Evolutionary conservation across 306 rosid species (phyloP).

Genomic region (Mucuna pruriens): DNA sequence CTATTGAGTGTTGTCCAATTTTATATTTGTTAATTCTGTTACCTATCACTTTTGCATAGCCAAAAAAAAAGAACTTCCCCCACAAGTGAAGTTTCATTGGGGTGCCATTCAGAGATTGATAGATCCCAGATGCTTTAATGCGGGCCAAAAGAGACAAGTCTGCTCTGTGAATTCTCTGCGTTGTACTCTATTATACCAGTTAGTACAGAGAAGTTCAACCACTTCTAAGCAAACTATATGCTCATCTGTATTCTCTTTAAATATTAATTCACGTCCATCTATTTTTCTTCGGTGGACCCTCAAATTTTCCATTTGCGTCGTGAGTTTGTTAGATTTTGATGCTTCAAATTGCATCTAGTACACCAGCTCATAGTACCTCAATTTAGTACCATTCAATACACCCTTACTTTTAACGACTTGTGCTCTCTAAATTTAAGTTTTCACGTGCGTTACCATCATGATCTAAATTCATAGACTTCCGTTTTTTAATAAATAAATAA

Average conservation of each 20-base stretch:
- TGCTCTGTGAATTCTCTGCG: conserved; percentile 16
- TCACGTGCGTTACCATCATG: conserved; percentile 7
- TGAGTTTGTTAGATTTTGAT: conserved; percentile 22
- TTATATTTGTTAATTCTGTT: conserved; percentile 46
- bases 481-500: no score
- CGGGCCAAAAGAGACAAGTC: conserved; percentile 2
- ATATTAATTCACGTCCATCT: conserved; percentile 13
- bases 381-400: conserved; percentile 32
- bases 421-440: conserved; percentile 25
- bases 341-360: conserved; percentile 8
- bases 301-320: background rate
- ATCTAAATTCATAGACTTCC: background rate
- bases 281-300: background rate
- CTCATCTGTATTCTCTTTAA: conserved; percentile 25
- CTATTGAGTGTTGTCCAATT: conserved; percentile 31
- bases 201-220: conserved; percentile 33
- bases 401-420: conserved; percentile 7
- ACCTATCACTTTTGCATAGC: conserved; percentile 45
- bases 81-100: conserved; percentile 59
- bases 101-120: conserved; percentile 18
- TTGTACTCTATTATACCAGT: conserved; percentile 20
- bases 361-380: background rate
- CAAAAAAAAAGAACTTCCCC: conserved; percentile 55
- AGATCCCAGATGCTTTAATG: conserved; percentile 22
- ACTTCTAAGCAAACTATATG: conserved; percentile 34